These are phyloP conservation scores for Calophaca sinica DNA, from an alignment of 306 rosid genomes.

Conservation along the genomic window DNA sequence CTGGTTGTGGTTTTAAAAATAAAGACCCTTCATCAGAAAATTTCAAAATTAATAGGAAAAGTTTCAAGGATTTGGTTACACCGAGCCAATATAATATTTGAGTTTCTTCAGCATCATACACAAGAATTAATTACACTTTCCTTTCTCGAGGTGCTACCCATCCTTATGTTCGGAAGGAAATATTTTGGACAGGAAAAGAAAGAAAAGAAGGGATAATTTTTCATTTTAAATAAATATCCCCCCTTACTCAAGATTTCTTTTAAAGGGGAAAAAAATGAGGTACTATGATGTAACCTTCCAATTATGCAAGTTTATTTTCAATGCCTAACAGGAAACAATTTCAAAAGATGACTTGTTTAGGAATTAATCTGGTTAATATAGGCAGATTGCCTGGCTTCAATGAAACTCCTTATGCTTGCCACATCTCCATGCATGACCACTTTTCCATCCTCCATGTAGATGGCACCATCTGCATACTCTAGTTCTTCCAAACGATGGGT, in stretches of 20 bases:
- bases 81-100: neutral
- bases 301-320: slow-evolving; percentile 19
- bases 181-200: neutral
- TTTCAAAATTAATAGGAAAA: slow-evolving; percentile 1
- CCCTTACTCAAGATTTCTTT: no score
- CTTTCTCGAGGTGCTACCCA: neutral
- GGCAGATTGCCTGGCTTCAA: slow-evolving; percentile 70
- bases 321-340: neutral
- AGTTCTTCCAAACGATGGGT: slow-evolving; percentile 93
- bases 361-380: slow-evolving; percentile 64
- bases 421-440: slow-evolving; percentile 71
- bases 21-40: neutral
- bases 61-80: neutral
- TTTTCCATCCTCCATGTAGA: slow-evolving; percentile 87
- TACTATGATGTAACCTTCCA: slow-evolving; percentile 4
- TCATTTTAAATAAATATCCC: neutral
- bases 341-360: slow-evolving; percentile 32
- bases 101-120: slow-evolving; percentile 34
- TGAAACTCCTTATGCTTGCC: slow-evolving; percentile 59
- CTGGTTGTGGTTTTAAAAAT: neutral
- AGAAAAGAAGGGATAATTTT: neutral
- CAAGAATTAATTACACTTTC: slow-evolving; percentile 20
- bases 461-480: slow-evolving; percentile 82
- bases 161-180: slow-evolving; percentile 9
- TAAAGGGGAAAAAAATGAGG: neutral